These are phyloP conservation scores for Citrus unshiu DNA, from an alignment of 345 rosid species.

Conservation along the genomic window DNA sequence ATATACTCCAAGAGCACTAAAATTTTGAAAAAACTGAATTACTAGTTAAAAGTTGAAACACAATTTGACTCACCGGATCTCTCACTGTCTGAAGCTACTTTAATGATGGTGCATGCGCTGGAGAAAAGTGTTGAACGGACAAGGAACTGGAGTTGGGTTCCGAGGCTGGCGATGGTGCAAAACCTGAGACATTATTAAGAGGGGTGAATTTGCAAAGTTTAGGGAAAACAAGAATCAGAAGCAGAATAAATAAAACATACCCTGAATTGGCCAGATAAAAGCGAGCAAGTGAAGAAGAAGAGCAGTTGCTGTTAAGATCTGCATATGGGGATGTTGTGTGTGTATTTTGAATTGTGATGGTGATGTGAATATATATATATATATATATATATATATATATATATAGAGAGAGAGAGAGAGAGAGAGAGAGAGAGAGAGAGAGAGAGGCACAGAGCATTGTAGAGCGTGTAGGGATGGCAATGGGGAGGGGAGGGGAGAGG, in stretches of 20 bases:
- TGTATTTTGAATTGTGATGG: not conserved
- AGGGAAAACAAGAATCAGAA: too few species aligned
- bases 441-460: not conserved
- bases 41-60: too few species aligned
- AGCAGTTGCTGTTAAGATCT: slow-evolving; percentile 1
- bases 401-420: not conserved
- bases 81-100: not conserved
- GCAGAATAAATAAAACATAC: not conserved
- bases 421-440: too few species aligned
- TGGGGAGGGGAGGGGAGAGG: too few species aligned
- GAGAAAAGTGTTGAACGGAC: not conserved
- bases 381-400: too few species aligned
- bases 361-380: not conserved
- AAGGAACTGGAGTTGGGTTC: not conserved
- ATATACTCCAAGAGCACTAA: too few species aligned
- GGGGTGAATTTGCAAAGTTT: not conserved
- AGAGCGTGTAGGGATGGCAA: not conserved
- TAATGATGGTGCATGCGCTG: not conserved
- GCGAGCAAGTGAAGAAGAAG: not conserved
- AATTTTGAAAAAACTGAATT: too few species aligned
- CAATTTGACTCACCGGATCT: not conserved
- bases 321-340: slow-evolving; percentile 5
- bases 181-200: slow-evolving; percentile 15
- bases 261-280: not conserved
- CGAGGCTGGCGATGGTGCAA: slow-evolving; percentile 17